Evolutionary conservation across 345 rosid species (phyloP), one percentile per base, ranked within the genome.

Genomic region (Ceriops decandra): DNA sequence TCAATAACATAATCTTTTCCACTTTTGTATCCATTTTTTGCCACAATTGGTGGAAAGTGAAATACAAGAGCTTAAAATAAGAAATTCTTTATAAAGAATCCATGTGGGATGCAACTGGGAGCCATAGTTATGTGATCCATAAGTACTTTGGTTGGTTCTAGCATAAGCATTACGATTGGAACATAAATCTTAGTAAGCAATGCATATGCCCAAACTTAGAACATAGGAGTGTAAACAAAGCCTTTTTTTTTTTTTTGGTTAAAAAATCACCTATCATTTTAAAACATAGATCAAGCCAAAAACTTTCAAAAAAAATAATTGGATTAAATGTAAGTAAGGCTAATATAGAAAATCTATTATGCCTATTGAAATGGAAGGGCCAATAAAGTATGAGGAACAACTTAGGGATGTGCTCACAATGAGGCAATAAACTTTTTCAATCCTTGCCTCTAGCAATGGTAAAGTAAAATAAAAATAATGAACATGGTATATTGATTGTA

Each of bases 81-180:
- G 52, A 63, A 49, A n/a, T 36, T 46, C 59, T 64, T 47, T 7
- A 19, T 6, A 2, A 5, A 20, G 54, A 54, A 54, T 54, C 57
- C 5, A 9, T 11, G 2, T 7, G 57, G 13, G 6, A 54, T 13
- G 16, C 28, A 22, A 16, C 1, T 32, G 7, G 49, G 28, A 35
- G 47, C 31, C 32, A 32, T 35, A 20, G 28, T n/a, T 52, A 20
- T 62, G 63, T 33, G 27, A 15, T 52, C 27, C 68, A 49, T 71
- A 68, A 19, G 72, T 72, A 21, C 58, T 77, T 6, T 57, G 49
- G 72, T 72, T 77, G 19, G 70, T 26, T n/a, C 73, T 27, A 26
- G 62, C 62, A 27, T 77, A 77, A 66, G 68, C 73, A 63, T 76
- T 77, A 31, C 30, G 64, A 20, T 31, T 30, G 33, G 19, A 63